Base-by-base conservation (phyloP, 2,329 filamentous ascomycete species). In the Pestalotiopsis sp. region DNA sequence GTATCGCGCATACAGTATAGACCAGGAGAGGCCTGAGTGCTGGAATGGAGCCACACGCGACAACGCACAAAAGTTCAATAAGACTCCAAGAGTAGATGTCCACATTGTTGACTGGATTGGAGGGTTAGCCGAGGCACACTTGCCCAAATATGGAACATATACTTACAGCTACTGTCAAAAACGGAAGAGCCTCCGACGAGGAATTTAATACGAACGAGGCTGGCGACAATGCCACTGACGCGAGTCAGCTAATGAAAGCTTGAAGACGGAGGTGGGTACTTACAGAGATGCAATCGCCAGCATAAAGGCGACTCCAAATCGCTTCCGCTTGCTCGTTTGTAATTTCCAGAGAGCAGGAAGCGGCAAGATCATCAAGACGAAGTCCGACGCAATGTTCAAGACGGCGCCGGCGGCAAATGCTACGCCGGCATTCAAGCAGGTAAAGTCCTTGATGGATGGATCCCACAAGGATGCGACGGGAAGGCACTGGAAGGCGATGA, bases 381-480 rank as follows among this genome's bases (percentile, higher is more conserved):
- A 22, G 48, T 65, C 63, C 4, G 63, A 55, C 7, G 48, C 40
- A 57, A 65, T 65, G 30, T 65, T 65, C 17, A 65, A 17, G 17
- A 55, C 52, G 63, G 35, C 63, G 1, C 63, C 63, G 24, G 63
- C 63, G 6, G 52, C 14, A 24, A 55, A 65, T 4, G 63, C 63
- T 6, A 48, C 48, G n/a, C n/a, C 30, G 22, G 52, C 40, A 3
- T 57, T 57, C 22, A 65, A 24, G 22, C 63, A 65, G 6, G 26
- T 55, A 7, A 30, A 26, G 14, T 48, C 52, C 17, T 22, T 40
- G 35, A 65, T 65, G 7, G 63, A 65, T 4, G 63, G 63, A 26
- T 65, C 63, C 63, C 63, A 65, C 14, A 65, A 55, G 4, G 63
- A 24, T n/a, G 63, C 63, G 10, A 65, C 63, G 13, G 63, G 63